Evolutionary conservation across 106 monocot species (phyloP).

Genomic region (Posidonia australis): DNA sequence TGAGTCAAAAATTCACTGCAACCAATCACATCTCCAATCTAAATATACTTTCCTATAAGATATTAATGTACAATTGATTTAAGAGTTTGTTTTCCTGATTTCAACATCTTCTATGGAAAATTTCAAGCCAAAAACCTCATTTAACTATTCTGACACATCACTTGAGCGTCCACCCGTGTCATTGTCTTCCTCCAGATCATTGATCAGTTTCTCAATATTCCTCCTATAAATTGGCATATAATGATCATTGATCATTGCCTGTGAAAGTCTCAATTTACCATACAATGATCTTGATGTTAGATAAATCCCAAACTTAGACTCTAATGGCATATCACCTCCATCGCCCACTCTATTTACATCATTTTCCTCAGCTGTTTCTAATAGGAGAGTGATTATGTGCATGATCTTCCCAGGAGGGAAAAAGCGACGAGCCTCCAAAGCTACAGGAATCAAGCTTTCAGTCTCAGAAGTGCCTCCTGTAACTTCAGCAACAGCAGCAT

Average conservation of each 20-base stretch:
- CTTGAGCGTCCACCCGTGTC: neutral
- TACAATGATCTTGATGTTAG: constrained; percentile 74
- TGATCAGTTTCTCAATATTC: constrained; percentile 65
- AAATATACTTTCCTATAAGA: neutral
- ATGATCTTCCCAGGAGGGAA: constrained; percentile 86
- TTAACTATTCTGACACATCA: neutral
- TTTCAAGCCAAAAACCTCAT: neutral
- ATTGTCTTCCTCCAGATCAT: constrained; percentile 35
- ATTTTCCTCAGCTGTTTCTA: constrained; percentile 22
- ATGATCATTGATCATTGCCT: constrained; percentile 85
- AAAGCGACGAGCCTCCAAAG: constrained; percentile 52
- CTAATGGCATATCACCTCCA: neutral
- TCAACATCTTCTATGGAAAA: neutral
- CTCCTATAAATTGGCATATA: constrained; percentile 89
- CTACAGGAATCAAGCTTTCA: constrained; percentile 26
- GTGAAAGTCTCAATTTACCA: constrained; percentile 81
- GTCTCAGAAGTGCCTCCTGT: constrained; percentile 25
- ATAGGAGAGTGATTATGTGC: constrained; percentile 48
- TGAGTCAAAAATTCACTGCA: neutral
- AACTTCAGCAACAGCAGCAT: constrained; percentile 37
- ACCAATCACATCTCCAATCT: neutral
- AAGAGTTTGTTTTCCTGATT: neutral
- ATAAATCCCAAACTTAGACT: constrained; percentile 53
- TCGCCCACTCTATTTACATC: constrained; percentile 1
- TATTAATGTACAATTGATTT: neutral